Evolutionary conservation across 306 rosid species (phyloP), one percentile per base, ranked within the genome.

Genomic region (Lotus japonicus): DNA sequence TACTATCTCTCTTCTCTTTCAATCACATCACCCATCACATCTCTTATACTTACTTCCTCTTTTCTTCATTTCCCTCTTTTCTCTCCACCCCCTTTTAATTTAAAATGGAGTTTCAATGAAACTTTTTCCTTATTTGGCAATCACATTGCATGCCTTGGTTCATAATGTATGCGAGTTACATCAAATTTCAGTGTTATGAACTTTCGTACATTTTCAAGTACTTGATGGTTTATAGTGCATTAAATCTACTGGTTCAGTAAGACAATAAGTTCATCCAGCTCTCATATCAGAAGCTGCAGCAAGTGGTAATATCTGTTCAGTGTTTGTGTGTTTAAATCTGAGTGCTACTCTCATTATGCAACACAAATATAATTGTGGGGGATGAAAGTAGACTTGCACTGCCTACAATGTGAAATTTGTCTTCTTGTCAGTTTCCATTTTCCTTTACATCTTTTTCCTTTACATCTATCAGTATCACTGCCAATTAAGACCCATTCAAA

Each of bases 401-500:
- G 48, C 46, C 33, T 33, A 39, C 67, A 59, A 43, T 55, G 12
- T 17, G 28, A n/a, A 57, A 49, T 8, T 63, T 48, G 8, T 35
- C 11, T 35, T 35, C 9, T 38, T 38, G 9, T 38, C 11, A 7
- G 42, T 38, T 38, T 38, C 42, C 42, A 38, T 38, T n/a, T n/a
- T n/a, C n/a, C n/a, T n/a, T n/a, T n/a, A n/a, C n/a, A n/a, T n/a
- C n/a, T n/a, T n/a, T n/a, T n/a, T n/a, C n/a, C n/a, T n/a, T 38
- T 38, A 38, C 42, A 5, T 35, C 2, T 35, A 6, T 2, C 5
- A 41, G 48, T 13, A 21, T 45, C 19, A 10, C 12, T 60, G 46
- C 41, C 70, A 70, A 19, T 16, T 18, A 38, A 67, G 36, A 28
- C 70, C 69, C 19, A 56, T 23, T 52, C 21, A 52, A 65, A 66